Conservation (phyloP, 2,329 filamentous ascomycete species). For the Fusarium pseudocircinatum region DNA sequence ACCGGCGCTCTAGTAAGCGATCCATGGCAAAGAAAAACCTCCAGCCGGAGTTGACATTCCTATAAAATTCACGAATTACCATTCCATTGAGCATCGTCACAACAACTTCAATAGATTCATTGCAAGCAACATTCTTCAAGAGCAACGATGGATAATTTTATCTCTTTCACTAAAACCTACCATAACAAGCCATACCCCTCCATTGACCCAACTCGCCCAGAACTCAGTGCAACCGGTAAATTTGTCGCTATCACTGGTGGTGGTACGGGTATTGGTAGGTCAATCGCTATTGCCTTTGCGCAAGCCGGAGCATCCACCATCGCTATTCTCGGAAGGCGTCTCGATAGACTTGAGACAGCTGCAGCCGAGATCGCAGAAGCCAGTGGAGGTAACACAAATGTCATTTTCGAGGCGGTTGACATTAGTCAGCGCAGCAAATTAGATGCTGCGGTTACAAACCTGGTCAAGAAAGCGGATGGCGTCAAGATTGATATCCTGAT, state of each 20-base stretch:
- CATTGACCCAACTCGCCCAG: not conserved
- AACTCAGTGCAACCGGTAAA: not conserved
- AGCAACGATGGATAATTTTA: not conserved
- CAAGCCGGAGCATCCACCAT: not conserved
- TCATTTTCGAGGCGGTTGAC: not conserved
- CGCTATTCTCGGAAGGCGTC: not conserved
- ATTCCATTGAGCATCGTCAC: accelerated
- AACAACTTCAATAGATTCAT: not conserved
- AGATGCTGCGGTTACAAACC: not conserved
- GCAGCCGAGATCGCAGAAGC: not conserved
- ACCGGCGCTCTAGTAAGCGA: not conserved
- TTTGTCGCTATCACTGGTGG: not conserved
- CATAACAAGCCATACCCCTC: not conserved
- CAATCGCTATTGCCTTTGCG: not conserved
- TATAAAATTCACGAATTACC: not conserved
- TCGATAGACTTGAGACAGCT: not conserved
- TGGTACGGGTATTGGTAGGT: not conserved
- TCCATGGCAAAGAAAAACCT: not conserved
- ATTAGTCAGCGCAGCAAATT: not conserved
- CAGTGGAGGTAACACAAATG: not conserved
- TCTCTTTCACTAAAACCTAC: not conserved
- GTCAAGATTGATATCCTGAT: not conserved
- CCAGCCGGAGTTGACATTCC: too few species aligned
- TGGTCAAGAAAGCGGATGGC: not conserved
- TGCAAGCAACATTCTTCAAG: not conserved